Evolutionary conservation across 139 green algal genomes (phyloP).

Genomic region (Picochlorum sp.): DNA sequence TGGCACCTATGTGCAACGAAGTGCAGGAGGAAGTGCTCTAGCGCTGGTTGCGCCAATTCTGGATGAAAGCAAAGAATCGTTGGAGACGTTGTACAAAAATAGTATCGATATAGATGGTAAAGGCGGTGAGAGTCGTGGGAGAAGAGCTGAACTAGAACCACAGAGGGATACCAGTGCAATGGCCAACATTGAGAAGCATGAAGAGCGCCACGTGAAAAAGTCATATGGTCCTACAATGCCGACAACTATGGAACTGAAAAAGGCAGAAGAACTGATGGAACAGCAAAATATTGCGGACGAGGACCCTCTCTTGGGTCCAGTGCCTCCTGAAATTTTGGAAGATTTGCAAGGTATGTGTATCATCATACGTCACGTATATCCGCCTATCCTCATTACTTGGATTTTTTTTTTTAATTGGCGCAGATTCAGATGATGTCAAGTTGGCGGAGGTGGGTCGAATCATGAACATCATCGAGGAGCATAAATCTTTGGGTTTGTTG

Average conservation of each 20-base stretch:
- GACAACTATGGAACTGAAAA: neutral
- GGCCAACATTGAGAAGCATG: no score
- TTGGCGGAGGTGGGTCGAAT: constrained; percentile 46
- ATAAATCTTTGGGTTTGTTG: neutral
- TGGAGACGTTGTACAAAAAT: neutral
- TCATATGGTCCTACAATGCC: no score
- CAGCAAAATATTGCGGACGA: constrained; percentile 24
- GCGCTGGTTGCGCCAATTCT: neutral
- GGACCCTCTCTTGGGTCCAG: constrained; percentile 49
- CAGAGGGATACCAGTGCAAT: no score
- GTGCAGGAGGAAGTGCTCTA: neutral
- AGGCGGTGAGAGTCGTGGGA: no score
- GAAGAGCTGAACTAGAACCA: no score
- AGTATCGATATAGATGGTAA: no score
- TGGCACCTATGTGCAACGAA: constrained; percentile 20
- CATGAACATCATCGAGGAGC: constrained; percentile 27
- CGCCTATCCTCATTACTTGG: no score
- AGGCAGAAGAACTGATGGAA: neutral
- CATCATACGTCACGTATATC: no score
- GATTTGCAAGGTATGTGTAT: constrained; percentile 3
- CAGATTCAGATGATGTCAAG: constrained; percentile 32
- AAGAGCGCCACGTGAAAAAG: no score
- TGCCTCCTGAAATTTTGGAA: constrained; percentile 54
- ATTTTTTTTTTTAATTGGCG: constrained; percentile 16
- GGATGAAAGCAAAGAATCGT: neutral